A percentile compares a stretch with the other conserved stretches of the same genome.
Evolutionary conservation across 192 early-diverging fungal genomes (phyloP).

Genomic region (Podochytrium sp.): DNA sequence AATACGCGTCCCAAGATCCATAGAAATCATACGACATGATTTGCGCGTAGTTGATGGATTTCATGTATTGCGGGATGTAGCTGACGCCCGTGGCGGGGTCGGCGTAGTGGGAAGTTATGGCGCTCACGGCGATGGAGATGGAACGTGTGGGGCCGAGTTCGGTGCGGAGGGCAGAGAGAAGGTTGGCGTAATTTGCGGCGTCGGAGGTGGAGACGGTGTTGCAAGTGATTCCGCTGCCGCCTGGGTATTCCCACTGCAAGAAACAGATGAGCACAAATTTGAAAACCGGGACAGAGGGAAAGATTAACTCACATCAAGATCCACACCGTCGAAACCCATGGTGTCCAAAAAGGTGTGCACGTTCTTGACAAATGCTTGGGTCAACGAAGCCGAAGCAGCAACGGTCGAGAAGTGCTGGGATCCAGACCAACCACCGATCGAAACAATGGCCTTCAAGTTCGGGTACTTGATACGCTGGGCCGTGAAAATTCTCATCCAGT

Average conservation of each 20-base stretch:
- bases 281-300: no score
- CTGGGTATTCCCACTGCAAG: constrained; percentile 22
- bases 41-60: constrained; percentile 16
- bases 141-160: constrained; percentile 23
- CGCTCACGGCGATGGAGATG: constrained; percentile 29
- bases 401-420: constrained; percentile 17
- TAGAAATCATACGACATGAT: constrained; percentile 34
- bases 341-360: constrained; percentile 20
- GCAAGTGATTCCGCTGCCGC: constrained; percentile 21
- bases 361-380: constrained; percentile 16
- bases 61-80: constrained; percentile 10
- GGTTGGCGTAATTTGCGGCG: constrained; percentile 19
- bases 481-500: constrained; percentile 11
- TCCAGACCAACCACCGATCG: constrained; percentile 26
- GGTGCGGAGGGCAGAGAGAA: constrained; percentile 12
- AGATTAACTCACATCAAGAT: no score
- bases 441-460: constrained; percentile 9
- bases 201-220: constrained; percentile 13
- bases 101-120: constrained; percentile 9
- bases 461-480: constrained; percentile 17
- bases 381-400: not conserved
- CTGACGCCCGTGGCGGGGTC: constrained; percentile 1
- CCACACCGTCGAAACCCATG: constrained; percentile 22
- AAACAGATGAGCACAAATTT: not conserved
- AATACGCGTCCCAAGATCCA: constrained; percentile 17